Conservation (phyloP, 805 yeast species). For the Kluyveromyces starmeri region DNA sequence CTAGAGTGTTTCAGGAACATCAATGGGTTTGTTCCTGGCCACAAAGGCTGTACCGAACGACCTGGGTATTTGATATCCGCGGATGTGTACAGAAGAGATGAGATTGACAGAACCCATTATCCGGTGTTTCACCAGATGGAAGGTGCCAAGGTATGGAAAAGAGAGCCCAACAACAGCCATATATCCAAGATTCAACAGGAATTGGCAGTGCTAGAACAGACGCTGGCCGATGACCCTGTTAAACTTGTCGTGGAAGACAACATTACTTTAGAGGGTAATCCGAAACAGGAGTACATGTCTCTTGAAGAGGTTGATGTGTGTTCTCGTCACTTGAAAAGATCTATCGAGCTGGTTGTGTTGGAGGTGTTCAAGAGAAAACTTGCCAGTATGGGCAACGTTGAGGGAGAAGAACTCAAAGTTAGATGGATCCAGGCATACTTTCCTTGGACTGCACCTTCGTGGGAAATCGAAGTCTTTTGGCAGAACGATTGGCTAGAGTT, state of each 20-base stretch:
- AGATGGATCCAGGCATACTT: constrained; percentile 94
- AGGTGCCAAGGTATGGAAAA: constrained; percentile 83
- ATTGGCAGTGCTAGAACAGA: constrained; percentile 52
- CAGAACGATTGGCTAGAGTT: constrained; percentile 96
- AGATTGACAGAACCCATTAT: constrained; percentile 90
- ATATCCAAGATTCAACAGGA: constrained; percentile 44
- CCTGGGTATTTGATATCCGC: constrained; percentile 92
- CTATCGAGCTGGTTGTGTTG: constrained; percentile 74
- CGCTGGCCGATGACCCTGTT: constrained; percentile 19
- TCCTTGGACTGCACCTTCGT: constrained; percentile 98
- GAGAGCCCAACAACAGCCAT: constrained; percentile 27
- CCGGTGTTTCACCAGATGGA: constrained; percentile 98
- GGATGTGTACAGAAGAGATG: constrained; percentile 93
- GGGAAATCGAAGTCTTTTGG: constrained; percentile 99
- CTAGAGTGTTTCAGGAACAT: constrained; percentile 38
- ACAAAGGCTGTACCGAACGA: constrained; percentile 10
- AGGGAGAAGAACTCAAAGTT: constrained; percentile 58
- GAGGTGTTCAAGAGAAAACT: constrained; percentile 55
- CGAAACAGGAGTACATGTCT: constrained; percentile 72
- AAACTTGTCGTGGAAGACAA: constrained; percentile 76
- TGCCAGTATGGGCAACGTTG: constrained; percentile 32
- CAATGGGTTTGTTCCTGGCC: constrained; percentile 3
- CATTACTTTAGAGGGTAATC: constrained; percentile 50
- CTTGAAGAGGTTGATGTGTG: constrained; percentile 60
- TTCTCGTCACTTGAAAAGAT: constrained; percentile 71